Conservation (phyloP, 1,139 yeast species). For the Yamadazyma trypodendri region DNA sequence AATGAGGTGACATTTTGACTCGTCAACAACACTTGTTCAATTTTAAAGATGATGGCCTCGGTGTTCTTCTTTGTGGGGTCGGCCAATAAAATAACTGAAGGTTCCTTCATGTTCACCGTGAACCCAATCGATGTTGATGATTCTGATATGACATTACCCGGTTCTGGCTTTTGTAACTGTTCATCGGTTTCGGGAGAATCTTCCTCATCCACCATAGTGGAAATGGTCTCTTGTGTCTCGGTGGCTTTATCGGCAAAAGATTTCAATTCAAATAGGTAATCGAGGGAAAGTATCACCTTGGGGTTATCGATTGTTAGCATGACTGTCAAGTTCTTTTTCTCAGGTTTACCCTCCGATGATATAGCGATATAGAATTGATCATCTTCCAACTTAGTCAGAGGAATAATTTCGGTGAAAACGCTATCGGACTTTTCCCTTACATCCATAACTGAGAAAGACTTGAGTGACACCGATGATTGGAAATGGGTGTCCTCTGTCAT, state of each 20-base stretch:
- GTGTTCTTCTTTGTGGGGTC: constrained; percentile 69
- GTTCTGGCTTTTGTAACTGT: background rate
- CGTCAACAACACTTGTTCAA: constrained; percentile 73
- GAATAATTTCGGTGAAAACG: constrained; percentile 77
- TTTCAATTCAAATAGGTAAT: constrained; percentile 77
- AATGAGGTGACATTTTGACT: constrained; percentile 66
- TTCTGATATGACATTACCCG: background rate
- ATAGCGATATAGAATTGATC: constrained; percentile 69
- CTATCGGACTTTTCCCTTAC: constrained; percentile 61
- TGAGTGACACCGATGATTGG: constrained; percentile 60
- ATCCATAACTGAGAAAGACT: constrained; percentile 78
- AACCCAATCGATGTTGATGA: constrained; percentile 37
- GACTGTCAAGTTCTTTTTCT: constrained; percentile 44
- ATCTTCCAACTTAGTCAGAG: constrained; percentile 59
- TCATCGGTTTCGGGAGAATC: background rate
- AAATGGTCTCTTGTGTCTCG: constrained; percentile 20
- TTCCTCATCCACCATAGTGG: constrained; percentile 17
- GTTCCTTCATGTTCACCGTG: constrained; percentile 71
- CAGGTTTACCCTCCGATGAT: constrained; percentile 41
- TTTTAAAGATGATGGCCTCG: constrained; percentile 88
- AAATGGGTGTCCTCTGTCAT: constrained; percentile 58
- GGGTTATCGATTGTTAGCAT: constrained; percentile 80
- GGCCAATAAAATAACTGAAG: constrained; percentile 77
- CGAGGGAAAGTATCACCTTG: constrained; percentile 76
- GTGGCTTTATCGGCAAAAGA: constrained; percentile 53